Percentiles rank a stretch among this genome's conserved stretches.
These are phyloP conservation scores for Euphorbia corollata DNA, from an alignment of 441 rosid genomes.

Conservation along the genomic window DNA sequence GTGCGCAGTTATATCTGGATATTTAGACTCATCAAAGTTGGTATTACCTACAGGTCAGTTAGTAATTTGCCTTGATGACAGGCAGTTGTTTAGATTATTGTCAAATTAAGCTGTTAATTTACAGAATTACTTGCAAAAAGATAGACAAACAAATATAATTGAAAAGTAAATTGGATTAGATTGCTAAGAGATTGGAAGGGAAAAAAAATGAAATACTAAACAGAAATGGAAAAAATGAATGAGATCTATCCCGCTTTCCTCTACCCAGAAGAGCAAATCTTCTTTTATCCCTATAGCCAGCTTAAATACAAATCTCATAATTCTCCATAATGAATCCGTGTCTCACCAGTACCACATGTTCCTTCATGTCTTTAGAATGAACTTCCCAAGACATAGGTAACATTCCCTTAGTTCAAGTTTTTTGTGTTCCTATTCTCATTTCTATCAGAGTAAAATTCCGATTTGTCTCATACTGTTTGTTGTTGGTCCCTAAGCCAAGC, in stretches of 20 bases:
- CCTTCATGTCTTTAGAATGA: not conserved
- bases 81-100: not conserved
- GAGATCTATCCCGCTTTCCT: too few species aligned
- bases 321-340: not conserved
- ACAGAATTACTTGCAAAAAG: not conserved
- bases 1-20: conserved; percentile 61
- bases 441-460: not conserved
- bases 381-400: not conserved
- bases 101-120: not conserved
- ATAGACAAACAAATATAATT: too few species aligned
- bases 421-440: not conserved
- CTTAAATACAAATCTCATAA: not conserved
- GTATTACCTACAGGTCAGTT: conserved; percentile 53
- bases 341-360: not conserved
- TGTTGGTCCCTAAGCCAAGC: not conserved
- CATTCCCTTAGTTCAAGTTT: not conserved
- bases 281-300: not conserved
- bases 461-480: not conserved
- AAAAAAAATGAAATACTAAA: not conserved
- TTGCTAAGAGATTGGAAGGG: not conserved
- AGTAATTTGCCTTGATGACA: conserved; percentile 5
- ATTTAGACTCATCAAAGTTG: conserved; percentile 50
- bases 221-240: too few species aligned
- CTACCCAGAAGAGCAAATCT: too few species aligned
- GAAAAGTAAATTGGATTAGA: not conserved